These are phyloP conservation scores for Amanita thiersii DNA, from an alignment of 768 basidiomycete genomes.

Conservation along the genomic window DNA sequence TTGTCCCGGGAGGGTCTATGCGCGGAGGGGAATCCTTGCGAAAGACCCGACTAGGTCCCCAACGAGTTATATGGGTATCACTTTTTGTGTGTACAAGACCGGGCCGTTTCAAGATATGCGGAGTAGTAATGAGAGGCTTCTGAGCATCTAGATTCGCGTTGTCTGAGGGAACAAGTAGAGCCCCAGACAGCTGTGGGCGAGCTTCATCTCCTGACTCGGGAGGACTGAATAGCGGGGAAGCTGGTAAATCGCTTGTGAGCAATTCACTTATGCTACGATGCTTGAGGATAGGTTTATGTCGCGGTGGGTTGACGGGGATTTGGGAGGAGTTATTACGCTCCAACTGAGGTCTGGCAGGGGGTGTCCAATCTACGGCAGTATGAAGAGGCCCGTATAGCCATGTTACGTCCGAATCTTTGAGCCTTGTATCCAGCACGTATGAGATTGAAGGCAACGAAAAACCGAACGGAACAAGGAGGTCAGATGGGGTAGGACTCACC, in stretches of 20 bases:
- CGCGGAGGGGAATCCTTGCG: constrained; percentile 70
- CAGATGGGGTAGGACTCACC: constrained; percentile 44
- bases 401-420: constrained; percentile 98
- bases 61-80: constrained; percentile 70
- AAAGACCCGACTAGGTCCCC: constrained; percentile 38
- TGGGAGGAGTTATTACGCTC: constrained; percentile 45
- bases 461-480: constrained; percentile 4
- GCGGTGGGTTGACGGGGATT: constrained; percentile 11
- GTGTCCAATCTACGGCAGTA: constrained; percentile 81
- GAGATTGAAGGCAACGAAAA: constrained; percentile 10
- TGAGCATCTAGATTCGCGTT: not conserved
- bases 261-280: constrained; percentile 89
- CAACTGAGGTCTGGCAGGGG: constrained; percentile 48
- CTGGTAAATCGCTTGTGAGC: constrained; percentile 65
- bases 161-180: not conserved
- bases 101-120: constrained; percentile 37
- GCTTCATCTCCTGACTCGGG: constrained; percentile 47
- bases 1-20: constrained; percentile 31
- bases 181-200: constrained; percentile 9
- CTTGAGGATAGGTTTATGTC: constrained; percentile 88
- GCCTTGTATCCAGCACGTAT: constrained; percentile 40
- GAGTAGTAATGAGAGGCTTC: not conserved
- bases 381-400: constrained; percentile 98
- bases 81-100: constrained; percentile 76
- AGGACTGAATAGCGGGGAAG: constrained; percentile 55